These are phyloP conservation scores for Nicotiana otophora DNA, from an alignment of 257 asterid species.

Conservation along the genomic window DNA sequence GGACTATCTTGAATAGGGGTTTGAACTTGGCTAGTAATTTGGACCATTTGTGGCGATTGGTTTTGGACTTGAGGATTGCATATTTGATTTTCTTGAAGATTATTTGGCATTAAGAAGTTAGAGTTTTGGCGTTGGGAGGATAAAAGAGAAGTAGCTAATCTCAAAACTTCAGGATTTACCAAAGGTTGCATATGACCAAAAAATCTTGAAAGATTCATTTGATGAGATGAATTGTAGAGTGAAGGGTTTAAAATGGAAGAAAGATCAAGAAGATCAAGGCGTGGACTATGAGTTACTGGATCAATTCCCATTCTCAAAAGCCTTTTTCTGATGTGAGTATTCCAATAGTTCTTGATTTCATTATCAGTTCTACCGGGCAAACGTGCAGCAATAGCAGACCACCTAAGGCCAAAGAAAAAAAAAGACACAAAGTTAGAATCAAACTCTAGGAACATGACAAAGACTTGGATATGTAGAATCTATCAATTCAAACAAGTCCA, in stretches of 20 bases:
- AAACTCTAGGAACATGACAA: neutral
- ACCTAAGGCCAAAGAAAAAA: conserved; percentile 25
- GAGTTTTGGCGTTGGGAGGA: conserved; percentile 34
- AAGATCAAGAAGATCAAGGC: conserved; percentile 72
- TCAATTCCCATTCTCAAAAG: conserved; percentile 83
- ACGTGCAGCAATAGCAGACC: conserved; percentile 83
- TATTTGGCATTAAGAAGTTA: conserved; percentile 23
- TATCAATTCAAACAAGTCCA: neutral
- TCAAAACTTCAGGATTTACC: conserved; percentile 50
- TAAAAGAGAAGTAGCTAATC: conserved; percentile 46
- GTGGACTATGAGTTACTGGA: conserved; percentile 77
- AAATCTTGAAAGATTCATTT: conserved; percentile 46
- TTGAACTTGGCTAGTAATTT: conserved; percentile 29
- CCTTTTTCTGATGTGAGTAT: conserved; percentile 66
- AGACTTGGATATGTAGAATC: neutral
- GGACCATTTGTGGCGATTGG: conserved; percentile 25
- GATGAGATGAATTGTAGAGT: conserved; percentile 25
- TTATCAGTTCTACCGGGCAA: conserved; percentile 85
- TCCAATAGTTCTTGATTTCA: conserved; percentile 84
- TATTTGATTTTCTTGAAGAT: conserved; percentile 24
- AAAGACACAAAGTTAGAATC: neutral
- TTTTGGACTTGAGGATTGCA: conserved; percentile 13
- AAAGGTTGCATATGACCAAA: conserved; percentile 35
- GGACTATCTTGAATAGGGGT: conserved; percentile 29
- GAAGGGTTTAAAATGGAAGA: conserved; percentile 41